These are phyloP conservation scores for Eragrostis tef DNA, from an alignment of 202 grass and related monocot genomes.

Conservation along the genomic window DNA sequence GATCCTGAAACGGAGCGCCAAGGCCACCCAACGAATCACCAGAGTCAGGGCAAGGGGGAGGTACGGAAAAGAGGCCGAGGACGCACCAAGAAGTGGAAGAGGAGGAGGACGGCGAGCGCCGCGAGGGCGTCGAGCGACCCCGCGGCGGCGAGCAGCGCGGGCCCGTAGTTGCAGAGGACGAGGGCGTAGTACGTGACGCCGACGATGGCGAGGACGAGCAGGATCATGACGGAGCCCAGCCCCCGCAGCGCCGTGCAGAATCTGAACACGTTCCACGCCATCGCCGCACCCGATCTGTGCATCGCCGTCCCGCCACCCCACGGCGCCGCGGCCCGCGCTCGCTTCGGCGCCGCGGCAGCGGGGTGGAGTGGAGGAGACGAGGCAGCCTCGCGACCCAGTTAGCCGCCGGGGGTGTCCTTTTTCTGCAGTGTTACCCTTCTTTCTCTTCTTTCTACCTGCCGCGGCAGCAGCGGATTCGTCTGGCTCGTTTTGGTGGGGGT, in stretches of 20 bases:
- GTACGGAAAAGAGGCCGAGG: slow-evolving; percentile 1
- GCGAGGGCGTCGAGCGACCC: slow-evolving; percentile 42
- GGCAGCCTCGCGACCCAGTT: not conserved
- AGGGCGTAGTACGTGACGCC: slow-evolving; percentile 84
- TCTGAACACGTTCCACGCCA: slow-evolving; percentile 62
- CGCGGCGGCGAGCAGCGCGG: slow-evolving; percentile 55
- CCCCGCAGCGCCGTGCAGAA: slow-evolving; percentile 92
- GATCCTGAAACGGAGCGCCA: not conserved
- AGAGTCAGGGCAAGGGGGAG: not conserved
- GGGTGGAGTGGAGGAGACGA: not conserved
- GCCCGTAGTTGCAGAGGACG: slow-evolving; percentile 88
- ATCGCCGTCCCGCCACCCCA: not conserved
- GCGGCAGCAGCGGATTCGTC: not conserved
- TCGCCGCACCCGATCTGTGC: slow-evolving; percentile 4
- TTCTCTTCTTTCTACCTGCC: not conserved
- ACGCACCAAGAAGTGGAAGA: slow-evolving; percentile 85
- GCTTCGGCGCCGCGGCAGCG: slow-evolving; percentile 21
- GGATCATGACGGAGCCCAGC: slow-evolving; percentile 74
- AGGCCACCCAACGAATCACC: not conserved
- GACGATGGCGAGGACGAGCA: slow-evolving; percentile 70
- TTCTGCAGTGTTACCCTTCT: not conserved
- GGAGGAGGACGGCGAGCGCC: slow-evolving; percentile 67
- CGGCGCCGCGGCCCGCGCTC: slow-evolving; percentile 25
- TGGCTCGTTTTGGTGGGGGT: not conserved
- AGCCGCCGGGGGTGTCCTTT: not conserved